These are phyloP conservation scores for Aristolochia contorta DNA, from an alignment of 164 flowering plant species.

Conservation along the genomic window DNA sequence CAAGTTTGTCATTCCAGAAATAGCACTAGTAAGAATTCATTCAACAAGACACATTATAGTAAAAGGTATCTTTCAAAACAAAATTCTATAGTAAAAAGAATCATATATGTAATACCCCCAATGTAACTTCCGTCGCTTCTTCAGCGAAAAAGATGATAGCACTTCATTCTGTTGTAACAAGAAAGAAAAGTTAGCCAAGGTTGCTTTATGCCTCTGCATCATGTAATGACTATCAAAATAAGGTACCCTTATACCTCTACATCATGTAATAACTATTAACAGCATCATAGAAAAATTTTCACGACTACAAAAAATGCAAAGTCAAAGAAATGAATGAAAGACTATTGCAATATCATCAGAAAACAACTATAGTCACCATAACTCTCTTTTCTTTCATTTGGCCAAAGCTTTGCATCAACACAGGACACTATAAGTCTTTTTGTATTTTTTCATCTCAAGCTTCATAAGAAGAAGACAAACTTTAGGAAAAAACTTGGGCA, in stretches of 20 bases:
- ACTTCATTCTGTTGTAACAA: constrained; percentile 17
- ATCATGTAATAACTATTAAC: background rate
- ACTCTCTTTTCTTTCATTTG: too few species aligned
- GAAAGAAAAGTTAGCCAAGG: background rate
- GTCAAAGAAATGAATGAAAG: background rate
- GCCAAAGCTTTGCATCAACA: too few species aligned
- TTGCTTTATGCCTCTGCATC: background rate
- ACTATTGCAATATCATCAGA: background rate
- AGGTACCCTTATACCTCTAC: background rate
- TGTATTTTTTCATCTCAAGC: too few species aligned
- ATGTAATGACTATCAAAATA: background rate
- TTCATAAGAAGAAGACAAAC: too few species aligned
- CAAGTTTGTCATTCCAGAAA: too few species aligned
- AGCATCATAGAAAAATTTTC: background rate
- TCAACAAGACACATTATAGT: too few species aligned
- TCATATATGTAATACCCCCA: constrained; percentile 44
- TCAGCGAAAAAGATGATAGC: constrained; percentile 9
- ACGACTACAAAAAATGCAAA: background rate
- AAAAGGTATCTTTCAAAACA: too few species aligned
- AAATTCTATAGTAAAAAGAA: too few species aligned
- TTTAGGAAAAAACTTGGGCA: too few species aligned
- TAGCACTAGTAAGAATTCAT: too few species aligned
- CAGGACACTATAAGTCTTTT: too few species aligned
- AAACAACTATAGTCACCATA: too few species aligned
- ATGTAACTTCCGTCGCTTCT: constrained; percentile 44